These are phyloP conservation scores for Brassica incana DNA, from an alignment of 345 rosid species.

Conservation along the genomic window DNA sequence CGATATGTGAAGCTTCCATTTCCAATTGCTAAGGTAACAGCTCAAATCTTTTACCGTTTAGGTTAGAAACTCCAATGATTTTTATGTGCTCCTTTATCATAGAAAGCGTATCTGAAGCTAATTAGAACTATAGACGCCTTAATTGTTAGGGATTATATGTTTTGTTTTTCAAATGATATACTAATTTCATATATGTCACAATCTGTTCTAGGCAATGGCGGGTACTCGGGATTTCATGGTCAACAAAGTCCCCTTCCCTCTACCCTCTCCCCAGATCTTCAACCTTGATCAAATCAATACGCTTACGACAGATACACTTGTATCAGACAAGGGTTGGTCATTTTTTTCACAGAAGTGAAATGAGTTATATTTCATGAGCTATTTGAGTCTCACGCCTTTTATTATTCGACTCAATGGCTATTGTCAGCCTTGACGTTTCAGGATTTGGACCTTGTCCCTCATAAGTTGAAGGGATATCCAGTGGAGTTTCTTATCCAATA, in stretches of 20 bases:
- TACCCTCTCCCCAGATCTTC: conserved; percentile 88
- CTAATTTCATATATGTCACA: not conserved
- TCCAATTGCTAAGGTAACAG: conserved; percentile 85
- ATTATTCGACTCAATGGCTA: conserved; percentile 34
- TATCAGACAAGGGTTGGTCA: conserved; percentile 81
- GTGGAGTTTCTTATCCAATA: conserved; percentile 78
- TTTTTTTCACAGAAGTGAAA: conserved; percentile 6
- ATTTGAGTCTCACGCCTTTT: conserved; percentile 29
- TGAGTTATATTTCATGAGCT: not conserved
- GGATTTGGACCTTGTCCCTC: conserved; percentile 84
- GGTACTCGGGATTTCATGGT: conserved; percentile 74
- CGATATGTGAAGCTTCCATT: conserved; percentile 84
- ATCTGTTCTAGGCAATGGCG: conserved; percentile 68
- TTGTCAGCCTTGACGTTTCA: conserved; percentile 80
- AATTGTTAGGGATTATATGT: not conserved
- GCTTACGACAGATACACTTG: conserved; percentile 62
- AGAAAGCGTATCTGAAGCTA: not conserved
- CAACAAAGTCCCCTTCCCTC: conserved; percentile 85
- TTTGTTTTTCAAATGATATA: not conserved
- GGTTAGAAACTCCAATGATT: not conserved
- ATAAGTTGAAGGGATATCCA: conserved; percentile 90
- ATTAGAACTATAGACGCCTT: not conserved
- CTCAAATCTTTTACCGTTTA: conserved; percentile 14
- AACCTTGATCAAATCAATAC: conserved; percentile 84
- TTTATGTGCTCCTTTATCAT: not conserved